These are phyloP conservation scores for Haplosporangium sp. DNA, from an alignment of 371 early-diverging fungal genomes.

Conservation along the genomic window DNA sequence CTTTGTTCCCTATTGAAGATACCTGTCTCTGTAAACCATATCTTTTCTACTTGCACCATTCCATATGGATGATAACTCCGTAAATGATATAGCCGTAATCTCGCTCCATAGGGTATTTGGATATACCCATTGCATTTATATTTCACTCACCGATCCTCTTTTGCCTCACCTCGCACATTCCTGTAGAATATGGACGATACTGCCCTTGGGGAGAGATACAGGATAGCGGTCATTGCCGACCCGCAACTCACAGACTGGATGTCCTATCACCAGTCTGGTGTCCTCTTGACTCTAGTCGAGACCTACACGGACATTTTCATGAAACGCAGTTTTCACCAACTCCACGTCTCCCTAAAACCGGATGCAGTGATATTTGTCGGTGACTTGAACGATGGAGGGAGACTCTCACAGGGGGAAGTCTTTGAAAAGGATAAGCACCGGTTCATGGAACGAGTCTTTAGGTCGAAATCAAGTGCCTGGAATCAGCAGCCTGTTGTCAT, in stretches of 20 bases:
- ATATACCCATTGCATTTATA: not conserved
- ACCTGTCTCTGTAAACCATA: too few species aligned
- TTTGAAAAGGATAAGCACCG: constrained; percentile 51
- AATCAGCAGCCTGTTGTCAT: constrained; percentile 30
- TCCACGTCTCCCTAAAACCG: constrained; percentile 68
- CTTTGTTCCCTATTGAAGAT: too few species aligned
- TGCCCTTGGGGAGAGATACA: constrained; percentile 17
- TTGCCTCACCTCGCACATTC: not conserved
- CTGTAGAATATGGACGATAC: constrained; percentile 11
- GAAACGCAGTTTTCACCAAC: constrained; percentile 75
- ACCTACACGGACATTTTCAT: constrained; percentile 89
- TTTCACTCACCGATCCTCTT: not conserved
- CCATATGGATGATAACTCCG: too few species aligned
- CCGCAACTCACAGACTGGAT: constrained; percentile 93
- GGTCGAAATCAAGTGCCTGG: constrained; percentile 24
- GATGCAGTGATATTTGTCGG: constrained; percentile 81
- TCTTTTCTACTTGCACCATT: too few species aligned
- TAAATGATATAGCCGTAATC: too few species aligned
- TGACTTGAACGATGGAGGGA: constrained; percentile 91
- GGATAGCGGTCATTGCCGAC: constrained; percentile 81
- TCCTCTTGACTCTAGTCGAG: constrained; percentile 64
- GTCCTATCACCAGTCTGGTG: constrained; percentile 72
- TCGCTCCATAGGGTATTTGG: too few species aligned
- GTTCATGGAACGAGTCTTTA: constrained; percentile 38
- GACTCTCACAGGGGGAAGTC: constrained; percentile 74